A percentile compares a stretch with the other conserved stretches of the same genome.
phyloP scores from a whole-genome alignment of 2,329 filamentous ascomycete genomes.

The Blastomyces parvus region DNA sequence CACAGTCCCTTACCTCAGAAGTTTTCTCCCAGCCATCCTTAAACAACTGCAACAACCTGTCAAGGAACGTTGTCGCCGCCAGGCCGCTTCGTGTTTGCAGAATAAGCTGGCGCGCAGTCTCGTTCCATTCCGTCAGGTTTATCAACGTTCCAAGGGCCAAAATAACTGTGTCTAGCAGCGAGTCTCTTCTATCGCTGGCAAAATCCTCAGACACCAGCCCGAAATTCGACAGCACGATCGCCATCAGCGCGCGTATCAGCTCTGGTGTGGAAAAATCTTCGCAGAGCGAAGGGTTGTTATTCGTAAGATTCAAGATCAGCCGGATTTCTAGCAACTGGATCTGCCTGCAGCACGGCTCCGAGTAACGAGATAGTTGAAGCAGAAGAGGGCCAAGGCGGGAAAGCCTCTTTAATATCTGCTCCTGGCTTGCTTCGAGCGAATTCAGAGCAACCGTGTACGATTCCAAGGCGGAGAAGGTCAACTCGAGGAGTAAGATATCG shows the following conservation, averaged over 20 bases:
- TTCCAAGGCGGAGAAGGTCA: constrained; percentile 31
- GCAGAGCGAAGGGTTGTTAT: constrained; percentile 63
- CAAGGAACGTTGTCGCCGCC: constrained; percentile 40
- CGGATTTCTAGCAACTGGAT: constrained; percentile 46
- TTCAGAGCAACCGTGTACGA: constrained; percentile 26
- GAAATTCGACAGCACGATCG: constrained; percentile 29
- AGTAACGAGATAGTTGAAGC: constrained; percentile 16
- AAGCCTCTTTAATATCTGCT: constrained; percentile 24
- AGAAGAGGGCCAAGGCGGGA: constrained; percentile 33
- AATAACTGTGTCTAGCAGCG: constrained; percentile 62
- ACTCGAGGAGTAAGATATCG: constrained; percentile 20
- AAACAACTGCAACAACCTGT: constrained; percentile 56
- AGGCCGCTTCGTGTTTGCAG: constrained; percentile 27
- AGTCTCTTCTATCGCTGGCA: constrained; percentile 38
- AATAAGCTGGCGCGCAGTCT: constrained; percentile 47
- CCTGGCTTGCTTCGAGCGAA: constrained; percentile 22
- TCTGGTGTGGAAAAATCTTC: constrained; percentile 50
- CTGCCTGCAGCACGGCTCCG: constrained; percentile 18
- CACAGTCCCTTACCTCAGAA: constrained; percentile 61
- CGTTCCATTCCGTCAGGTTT: constrained; percentile 74
- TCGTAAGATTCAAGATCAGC: constrained; percentile 75
- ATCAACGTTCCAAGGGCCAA: constrained; percentile 74
- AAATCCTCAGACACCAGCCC: constrained; percentile 23
- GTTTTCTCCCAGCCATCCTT: constrained; percentile 56
- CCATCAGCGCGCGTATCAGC: constrained; percentile 30